Base-by-base conservation (phyloP, 164 flowering plant species). In the Liriodendron chinense region DNA sequence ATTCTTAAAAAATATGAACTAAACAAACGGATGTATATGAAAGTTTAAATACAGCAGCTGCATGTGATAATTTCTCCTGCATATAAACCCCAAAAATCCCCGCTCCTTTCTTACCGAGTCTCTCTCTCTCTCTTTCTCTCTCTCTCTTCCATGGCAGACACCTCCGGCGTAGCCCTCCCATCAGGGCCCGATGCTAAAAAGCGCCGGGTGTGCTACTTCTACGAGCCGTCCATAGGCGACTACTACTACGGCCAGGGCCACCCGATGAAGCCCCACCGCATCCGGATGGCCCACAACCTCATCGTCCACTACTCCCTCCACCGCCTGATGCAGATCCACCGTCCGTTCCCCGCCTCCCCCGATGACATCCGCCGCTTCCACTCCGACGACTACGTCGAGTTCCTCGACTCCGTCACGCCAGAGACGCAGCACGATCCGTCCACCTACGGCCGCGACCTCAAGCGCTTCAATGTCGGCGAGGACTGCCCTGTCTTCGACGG, bases 171-270 rank as follows among this genome's bases (percentile, higher is more conserved):
- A 14, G 82, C 89, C 1, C 87, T 86, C 3, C 86, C 88, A 0
- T 78, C 90, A 3, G 80, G 88, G 12, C 78, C 84, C 0, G 90
- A 89, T 77, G 90, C 71, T 0, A 80, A 34, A 21, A 87, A 85
- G 70, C 84, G 92, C 48, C 80, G 86, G 6, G 92, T 89, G 18
- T 72, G 76, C 25, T 89, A 89, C 82, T 89, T 86, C 81, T 89
- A 86, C 86, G 90, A 89, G 68, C 90, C 92, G 21, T 59, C 88
- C 1, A 86, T 89, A 72, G 90, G 89, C 28, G 85, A 89, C 78
- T 89, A 85, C 84, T 87, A 89, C 80, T 89, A 87, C 82, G 90
- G 92, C 1, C 90, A 89, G 72, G 92, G 89, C 57, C 92, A 89
- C 78, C 92, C 90, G 6, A 87, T 89, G 92, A 89, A 89, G 69